Evolutionary conservation across 176 grass and related monocot genomes (phyloP), one percentile per base, ranked within the genome.

Genomic region (Puya raimondii): DNA sequence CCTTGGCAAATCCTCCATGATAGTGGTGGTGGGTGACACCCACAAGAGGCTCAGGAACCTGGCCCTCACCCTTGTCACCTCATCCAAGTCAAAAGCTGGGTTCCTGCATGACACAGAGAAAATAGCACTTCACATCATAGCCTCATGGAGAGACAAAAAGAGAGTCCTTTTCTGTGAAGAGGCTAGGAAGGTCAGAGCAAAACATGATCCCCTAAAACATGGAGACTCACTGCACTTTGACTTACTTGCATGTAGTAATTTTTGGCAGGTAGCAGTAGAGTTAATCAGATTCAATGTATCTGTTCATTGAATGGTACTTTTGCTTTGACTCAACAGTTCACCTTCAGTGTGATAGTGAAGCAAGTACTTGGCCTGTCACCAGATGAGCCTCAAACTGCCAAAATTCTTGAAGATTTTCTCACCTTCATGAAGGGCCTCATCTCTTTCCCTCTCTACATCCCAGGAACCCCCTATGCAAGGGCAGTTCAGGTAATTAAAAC

Each of bases 321-420:
- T 25, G 1, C 33, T 68, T 14, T 48, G 0, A 51, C 10, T 59
- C 17, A 5, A 72, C 81, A 96, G 91, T 96, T 96, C 15, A 86
- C 91, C 23, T 96, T 96, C 87, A 96, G 83, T 70, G 91, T 96
- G 72, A 96, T 96, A 87, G 91, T 96, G 81, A 96, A 96, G 70
- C 87, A 96, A 85, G 91, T 96, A 42, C 82, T 96, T 65, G 91
- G 87, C 21, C 78, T 96, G 67, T 87, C 91, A 51, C 70, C 79
- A 66, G 91, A 91, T 71, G 91, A 91, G 69, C 78, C 86, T 4
- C 75, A 85, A 47, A 87, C 87, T 51, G 81, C 68, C 29, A 87
- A 58, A 71, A 91, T 96, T 66, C 91, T 96, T 22, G 84, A 96
- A 69, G 87, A 96, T 80, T 96, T 96, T 77, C 81, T 91, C 50